phyloP scores from a whole-genome alignment of 164 flowering plant species.

The Annona squamosa region DNA sequence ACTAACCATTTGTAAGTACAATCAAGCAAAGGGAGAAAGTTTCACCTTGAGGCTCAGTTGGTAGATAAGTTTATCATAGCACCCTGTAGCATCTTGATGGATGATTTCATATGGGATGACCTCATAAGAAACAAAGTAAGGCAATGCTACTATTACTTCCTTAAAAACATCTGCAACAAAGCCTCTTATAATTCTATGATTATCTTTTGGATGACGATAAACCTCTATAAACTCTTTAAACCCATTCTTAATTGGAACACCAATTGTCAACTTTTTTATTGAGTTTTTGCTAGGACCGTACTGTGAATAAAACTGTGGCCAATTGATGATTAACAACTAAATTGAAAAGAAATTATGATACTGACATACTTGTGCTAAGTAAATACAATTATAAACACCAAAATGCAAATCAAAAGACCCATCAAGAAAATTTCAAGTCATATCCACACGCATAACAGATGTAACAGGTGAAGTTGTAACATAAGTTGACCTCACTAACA shows the following conservation, averaged over 20 bases:
- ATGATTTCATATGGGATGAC: not conserved
- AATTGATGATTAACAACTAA: no score
- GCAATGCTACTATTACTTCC: not conserved
- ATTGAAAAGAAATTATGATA: no score
- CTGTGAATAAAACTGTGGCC: no score
- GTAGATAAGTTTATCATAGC: constrained; percentile 1
- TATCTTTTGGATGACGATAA: constrained; percentile 6
- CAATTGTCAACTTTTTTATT: constrained; percentile 16
- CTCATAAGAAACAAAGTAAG: not conserved
- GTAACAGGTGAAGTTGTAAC: no score
- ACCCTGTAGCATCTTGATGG: not conserved
- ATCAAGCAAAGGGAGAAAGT: not conserved
- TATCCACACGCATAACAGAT: no score
- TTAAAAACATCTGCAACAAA: not conserved
- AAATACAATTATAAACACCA: no score
- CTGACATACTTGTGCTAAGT: no score
- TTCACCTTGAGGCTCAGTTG: not conserved
- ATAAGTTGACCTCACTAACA: no score
- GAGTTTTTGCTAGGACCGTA: no score
- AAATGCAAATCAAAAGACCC: no score
- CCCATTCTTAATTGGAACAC: constrained; percentile 25
- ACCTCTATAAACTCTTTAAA: constrained; percentile 27
- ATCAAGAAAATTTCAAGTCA: no score
- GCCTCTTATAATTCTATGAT: not conserved
- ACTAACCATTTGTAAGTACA: no score